These are phyloP conservation scores for Phialocephala subalpina DNA, from an alignment of 2,329 filamentous ascomycete species.

Conservation along the genomic window DNA sequence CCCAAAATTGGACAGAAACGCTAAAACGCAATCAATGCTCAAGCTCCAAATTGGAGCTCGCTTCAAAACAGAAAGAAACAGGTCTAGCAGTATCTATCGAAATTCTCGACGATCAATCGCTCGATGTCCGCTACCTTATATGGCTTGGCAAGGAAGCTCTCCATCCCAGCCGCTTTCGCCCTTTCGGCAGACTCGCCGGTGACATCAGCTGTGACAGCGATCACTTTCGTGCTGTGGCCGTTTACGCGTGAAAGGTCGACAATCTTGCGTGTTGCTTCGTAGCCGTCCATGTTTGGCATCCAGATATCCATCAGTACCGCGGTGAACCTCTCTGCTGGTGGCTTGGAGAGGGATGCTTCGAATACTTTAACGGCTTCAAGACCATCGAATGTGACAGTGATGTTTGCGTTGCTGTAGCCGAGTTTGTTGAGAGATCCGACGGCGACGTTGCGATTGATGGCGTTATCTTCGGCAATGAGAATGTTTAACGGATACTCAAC, in stretches of 20 bases:
- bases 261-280: constrained; percentile 71
- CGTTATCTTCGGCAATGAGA: constrained; percentile 76
- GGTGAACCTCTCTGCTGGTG: constrained; percentile 55
- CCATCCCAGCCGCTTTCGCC: constrained; percentile 60
- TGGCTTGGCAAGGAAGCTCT: constrained; percentile 63
- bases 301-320: constrained; percentile 78
- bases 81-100: constrained; percentile 22
- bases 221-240: constrained; percentile 45
- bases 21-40: constrained; percentile 10
- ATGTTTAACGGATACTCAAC: constrained; percentile 69
- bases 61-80: not conserved
- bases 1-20: not conserved
- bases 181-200: constrained; percentile 58
- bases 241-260: constrained; percentile 46
- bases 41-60: constrained; percentile 4
- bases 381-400: constrained; percentile 73
- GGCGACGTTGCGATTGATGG: constrained; percentile 73
- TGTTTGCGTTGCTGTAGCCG: constrained; percentile 61
- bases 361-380: constrained; percentile 71
- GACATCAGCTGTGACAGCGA: constrained; percentile 64
- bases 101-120: constrained; percentile 52
- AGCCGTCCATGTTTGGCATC: constrained; percentile 78
- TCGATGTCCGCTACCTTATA: constrained; percentile 62
- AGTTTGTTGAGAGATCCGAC: constrained; percentile 72
- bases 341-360: constrained; percentile 49